Percentiles rank a stretch among this genome's conserved stretches.
Conservation (phyloP, 169 alveolate genomes). For the Amoebophrya sp. region DNA sequence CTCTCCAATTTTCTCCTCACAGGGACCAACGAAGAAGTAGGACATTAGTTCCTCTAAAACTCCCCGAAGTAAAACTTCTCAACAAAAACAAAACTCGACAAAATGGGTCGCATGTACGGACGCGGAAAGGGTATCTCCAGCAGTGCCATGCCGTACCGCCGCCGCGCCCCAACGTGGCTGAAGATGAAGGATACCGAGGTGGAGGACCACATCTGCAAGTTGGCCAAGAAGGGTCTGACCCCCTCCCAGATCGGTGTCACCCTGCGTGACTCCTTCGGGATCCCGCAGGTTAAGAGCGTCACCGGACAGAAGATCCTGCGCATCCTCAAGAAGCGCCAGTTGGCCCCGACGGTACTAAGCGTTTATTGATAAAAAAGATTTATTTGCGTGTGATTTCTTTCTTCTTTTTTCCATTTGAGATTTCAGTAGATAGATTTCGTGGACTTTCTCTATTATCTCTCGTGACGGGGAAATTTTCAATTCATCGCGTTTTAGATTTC, state of each 20-base stretch:
- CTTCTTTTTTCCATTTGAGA: no score
- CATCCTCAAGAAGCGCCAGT: constrained; percentile 79
- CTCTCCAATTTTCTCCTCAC: no score
- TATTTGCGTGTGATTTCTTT: no score
- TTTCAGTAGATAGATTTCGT: no score
- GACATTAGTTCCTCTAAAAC: no score
- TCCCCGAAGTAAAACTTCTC: no score
- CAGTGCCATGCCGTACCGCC: constrained; percentile 93
- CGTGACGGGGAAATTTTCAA: no score
- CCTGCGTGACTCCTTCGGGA: constrained; percentile 94
- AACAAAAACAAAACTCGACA: not conserved
- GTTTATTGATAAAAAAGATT: no score
- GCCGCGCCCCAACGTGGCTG: constrained; percentile 96
- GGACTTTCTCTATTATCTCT: no score
- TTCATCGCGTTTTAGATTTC: no score
- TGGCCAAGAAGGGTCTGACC: constrained; percentile 97
- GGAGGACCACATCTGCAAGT: constrained; percentile 83
- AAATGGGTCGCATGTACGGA: constrained; percentile 87
- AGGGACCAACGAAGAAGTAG: no score
- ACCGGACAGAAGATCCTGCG: constrained; percentile 94
- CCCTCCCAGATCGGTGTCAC: constrained; percentile 97
- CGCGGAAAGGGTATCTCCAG: constrained; percentile 81
- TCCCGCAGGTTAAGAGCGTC: constrained; percentile 92
- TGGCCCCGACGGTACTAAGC: constrained; percentile 32
- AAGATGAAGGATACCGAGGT: constrained; percentile 86